Percentiles rank a stretch among this genome's conserved stretches.
These are phyloP conservation scores for Rhodotorula sp. DNA, from an alignment of 1,284 basidiomycete species.

Conservation along the genomic window DNA sequence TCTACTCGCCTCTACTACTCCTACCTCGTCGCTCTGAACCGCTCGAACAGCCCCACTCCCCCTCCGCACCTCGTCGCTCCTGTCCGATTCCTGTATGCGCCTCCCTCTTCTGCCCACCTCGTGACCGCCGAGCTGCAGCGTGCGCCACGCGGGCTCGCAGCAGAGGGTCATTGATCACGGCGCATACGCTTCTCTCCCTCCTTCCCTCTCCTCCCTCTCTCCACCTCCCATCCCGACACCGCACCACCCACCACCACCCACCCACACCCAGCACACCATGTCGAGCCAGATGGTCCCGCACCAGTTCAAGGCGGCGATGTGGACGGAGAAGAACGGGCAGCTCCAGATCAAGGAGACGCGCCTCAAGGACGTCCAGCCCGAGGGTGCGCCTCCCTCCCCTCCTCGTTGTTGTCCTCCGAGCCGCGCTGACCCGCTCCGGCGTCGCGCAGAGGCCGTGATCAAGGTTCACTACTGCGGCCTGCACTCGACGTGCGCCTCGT, in stretches of 20 bases:
- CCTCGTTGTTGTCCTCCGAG: background rate
- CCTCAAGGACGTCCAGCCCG: background rate
- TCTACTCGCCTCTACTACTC: too few species aligned
- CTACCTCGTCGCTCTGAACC: too few species aligned
- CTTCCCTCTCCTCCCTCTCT: background rate
- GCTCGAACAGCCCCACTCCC: too few species aligned
- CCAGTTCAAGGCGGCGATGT: slow-evolving; percentile 9
- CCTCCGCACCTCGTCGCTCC: too few species aligned
- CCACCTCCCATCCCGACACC: background rate
- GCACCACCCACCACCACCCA: background rate
- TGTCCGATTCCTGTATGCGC: too few species aligned
- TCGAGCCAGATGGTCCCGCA: background rate
- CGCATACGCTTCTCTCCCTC: too few species aligned
- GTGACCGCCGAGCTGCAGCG: too few species aligned
- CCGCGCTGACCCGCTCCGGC: background rate
- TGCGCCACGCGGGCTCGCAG: too few species aligned
- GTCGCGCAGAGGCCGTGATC: slow-evolving; percentile 18
- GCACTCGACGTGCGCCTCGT: slow-evolving; percentile 15
- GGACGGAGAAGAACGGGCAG: slow-evolving; percentile 10
- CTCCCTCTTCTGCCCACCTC: too few species aligned
- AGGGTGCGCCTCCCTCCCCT: slow-evolving; percentile 2
- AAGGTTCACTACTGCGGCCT: slow-evolving; percentile 11
- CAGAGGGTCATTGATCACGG: too few species aligned
- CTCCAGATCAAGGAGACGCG: slow-evolving; percentile 5
- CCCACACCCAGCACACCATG: background rate